phyloP scores from a whole-genome alignment of 1,284 basidiomycete species.

The Serendipita sp. region DNA sequence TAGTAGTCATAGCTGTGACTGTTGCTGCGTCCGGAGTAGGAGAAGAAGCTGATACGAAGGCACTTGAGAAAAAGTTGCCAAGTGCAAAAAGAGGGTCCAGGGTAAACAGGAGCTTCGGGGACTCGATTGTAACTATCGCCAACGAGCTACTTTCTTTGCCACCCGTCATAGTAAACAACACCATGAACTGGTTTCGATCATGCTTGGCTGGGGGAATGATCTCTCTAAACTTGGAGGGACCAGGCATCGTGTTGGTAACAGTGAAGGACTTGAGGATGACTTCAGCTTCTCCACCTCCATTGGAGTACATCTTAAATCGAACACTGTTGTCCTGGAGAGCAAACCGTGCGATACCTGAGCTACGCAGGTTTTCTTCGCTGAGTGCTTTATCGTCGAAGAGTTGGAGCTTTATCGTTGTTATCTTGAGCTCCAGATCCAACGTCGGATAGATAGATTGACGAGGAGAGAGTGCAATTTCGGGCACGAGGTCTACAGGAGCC shows the following conservation, averaged over 20 bases:
- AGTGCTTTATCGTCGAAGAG: slow-evolving; percentile 68
- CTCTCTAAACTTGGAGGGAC: slow-evolving; percentile 79
- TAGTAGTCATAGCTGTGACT: slow-evolving; percentile 9
- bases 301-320: slow-evolving; percentile 71
- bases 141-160: slow-evolving; percentile 44
- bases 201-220: slow-evolving; percentile 88
- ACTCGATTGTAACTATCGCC: slow-evolving; percentile 81
- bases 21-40: slow-evolving; percentile 16
- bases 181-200: slow-evolving; percentile 87
- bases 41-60: slow-evolving; percentile 28
- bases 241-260: slow-evolving; percentile 76
- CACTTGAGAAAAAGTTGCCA: slow-evolving; percentile 69
- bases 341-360: slow-evolving; percentile 77
- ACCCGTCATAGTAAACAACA: slow-evolving; percentile 71
- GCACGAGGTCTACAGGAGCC: slow-evolving; percentile 34
- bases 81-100: slow-evolving; percentile 86
- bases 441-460: slow-evolving; percentile 38
- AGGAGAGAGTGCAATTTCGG: slow-evolving; percentile 32
- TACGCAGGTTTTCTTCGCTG: slow-evolving; percentile 45
- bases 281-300: slow-evolving; percentile 78
- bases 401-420: slow-evolving; percentile 74
- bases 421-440: slow-evolving; percentile 64
- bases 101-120: slow-evolving; percentile 86
- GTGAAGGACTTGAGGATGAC: slow-evolving; percentile 81
- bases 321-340: slow-evolving; percentile 70